These are phyloP conservation scores for Lotmaria passim DNA, from an alignment of 208 protist genomes.

Conservation along the genomic window DNA sequence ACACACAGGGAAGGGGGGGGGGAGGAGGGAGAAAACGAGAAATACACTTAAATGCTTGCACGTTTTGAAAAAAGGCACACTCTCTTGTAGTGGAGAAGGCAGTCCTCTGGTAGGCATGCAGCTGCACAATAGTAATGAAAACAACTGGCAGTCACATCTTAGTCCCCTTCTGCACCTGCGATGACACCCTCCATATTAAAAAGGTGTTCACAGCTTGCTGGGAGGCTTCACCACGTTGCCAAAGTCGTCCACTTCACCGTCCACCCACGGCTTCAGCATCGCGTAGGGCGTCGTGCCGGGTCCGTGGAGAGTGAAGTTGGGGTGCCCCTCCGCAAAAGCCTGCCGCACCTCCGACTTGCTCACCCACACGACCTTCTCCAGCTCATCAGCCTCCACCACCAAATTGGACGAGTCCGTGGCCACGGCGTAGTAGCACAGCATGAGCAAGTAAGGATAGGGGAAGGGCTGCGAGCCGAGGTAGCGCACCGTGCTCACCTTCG, in stretches of 20 bases:
- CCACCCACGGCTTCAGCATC: conserved; percentile 48
- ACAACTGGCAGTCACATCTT: too few species aligned
- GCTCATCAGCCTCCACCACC: conserved; percentile 39
- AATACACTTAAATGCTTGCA: too few species aligned
- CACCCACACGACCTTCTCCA: conserved; percentile 56
- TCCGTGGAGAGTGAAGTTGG: conserved; percentile 34
- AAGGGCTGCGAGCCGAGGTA: conserved; percentile 68
- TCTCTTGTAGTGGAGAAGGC: too few species aligned
- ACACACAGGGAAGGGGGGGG: too few species aligned
- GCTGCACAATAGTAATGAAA: too few species aligned
- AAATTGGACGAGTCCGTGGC: conserved; percentile 26
- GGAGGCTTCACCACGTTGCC: conserved; percentile 10
- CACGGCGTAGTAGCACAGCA: conserved; percentile 67
- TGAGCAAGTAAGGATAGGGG: conserved; percentile 52
- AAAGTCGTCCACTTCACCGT: conserved; percentile 40
- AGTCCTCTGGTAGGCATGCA: too few species aligned
- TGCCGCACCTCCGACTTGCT: conserved; percentile 50
- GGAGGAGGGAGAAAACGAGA: too few species aligned
- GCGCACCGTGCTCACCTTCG: conserved; percentile 39
- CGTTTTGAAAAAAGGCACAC: too few species aligned
- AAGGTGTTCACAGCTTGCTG: conserved; percentile 18
- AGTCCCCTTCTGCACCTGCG: too few species aligned
- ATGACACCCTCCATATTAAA: too few species aligned
- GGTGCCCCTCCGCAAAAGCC: conserved; percentile 42
- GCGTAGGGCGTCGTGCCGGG: conserved; percentile 42